These are phyloP conservation scores for Fusarium duplospermum DNA, from an alignment of 2,329 filamentous ascomycete genomes.

Conservation along the genomic window DNA sequence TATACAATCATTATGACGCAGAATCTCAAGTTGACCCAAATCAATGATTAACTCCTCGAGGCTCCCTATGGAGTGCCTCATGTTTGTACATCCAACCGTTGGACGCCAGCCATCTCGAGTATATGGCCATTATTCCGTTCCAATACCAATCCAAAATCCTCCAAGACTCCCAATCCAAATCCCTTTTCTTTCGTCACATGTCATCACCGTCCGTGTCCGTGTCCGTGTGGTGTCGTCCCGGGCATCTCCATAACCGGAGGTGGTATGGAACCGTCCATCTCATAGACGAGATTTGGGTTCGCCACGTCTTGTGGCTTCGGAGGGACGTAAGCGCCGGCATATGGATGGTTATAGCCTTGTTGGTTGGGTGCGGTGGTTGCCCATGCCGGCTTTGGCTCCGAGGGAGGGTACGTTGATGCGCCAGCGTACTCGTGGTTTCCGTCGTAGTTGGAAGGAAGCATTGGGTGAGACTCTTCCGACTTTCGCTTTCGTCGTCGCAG, in stretches of 20 bases:
- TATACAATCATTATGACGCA: slow-evolving; percentile 2
- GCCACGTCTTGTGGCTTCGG: slow-evolving; percentile 12
- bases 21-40: not conserved
- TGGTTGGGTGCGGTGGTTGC: slow-evolving; percentile 1
- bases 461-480: slow-evolving; percentile 46
- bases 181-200: not conserved
- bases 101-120: not conserved
- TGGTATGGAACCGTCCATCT: slow-evolving; percentile 40
- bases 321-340: slow-evolving; percentile 16
- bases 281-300: slow-evolving; percentile 21
- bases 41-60: slow-evolving; percentile 23
- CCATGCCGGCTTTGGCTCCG: slow-evolving; percentile 38
- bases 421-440: slow-evolving; percentile 21
- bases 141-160: not conserved
- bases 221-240: slow-evolving; percentile 10
- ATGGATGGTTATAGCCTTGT: not conserved
- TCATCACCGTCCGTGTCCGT: not conserved
- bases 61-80: slow-evolving; percentile 3
- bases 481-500: slow-evolving; percentile 45
- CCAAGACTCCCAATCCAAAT: not conserved
- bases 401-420: slow-evolving; percentile 33
- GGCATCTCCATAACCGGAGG: slow-evolving; percentile 29
- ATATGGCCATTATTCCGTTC: slow-evolving; percentile 11
- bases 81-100: slow-evolving; percentile 5
- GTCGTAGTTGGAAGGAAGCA: slow-evolving; percentile 43